Conservation (phyloP, 306 rosid genomes). For the Psophocarpus tetragonolobus region DNA sequence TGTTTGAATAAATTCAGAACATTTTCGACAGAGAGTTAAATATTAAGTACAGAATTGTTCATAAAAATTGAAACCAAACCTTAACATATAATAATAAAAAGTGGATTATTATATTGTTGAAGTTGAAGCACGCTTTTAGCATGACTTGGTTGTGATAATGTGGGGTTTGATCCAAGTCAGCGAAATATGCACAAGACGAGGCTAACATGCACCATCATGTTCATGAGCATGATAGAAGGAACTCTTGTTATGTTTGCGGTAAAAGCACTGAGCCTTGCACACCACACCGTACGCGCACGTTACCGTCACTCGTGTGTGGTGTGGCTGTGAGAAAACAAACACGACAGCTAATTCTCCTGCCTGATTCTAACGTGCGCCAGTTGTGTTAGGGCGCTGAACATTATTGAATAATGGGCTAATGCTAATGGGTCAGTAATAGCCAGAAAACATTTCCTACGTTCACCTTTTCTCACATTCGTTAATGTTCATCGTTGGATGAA, state of each 20-base stretch:
- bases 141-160: not conserved
- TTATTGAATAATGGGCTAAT: conserved; percentile 13
- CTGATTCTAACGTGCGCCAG: conserved; percentile 37
- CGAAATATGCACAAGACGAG: not conserved
- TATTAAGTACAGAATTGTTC: too few species aligned
- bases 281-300: conserved; percentile 39
- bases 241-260: conserved; percentile 1
- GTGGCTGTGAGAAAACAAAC: conserved; percentile 8
- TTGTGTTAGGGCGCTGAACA: not conserved
- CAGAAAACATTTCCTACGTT: not conserved
- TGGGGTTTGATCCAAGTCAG: not conserved
- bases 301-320: conserved; percentile 28
- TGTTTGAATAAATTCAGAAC: too few species aligned
- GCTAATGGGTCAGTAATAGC: not conserved
- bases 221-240: conserved; percentile 13
- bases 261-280: conserved; percentile 26
- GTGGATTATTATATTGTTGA: not conserved
- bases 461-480: not conserved
- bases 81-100: too few species aligned
- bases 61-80: too few species aligned
- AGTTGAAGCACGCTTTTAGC: not conserved
- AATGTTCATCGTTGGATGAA: not conserved
- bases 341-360: conserved; percentile 17
- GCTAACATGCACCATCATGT: not conserved
- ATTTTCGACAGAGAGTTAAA: too few species aligned